Conservation (phyloP, 257 asterid genomes). For the Solanum sitiens region DNA sequence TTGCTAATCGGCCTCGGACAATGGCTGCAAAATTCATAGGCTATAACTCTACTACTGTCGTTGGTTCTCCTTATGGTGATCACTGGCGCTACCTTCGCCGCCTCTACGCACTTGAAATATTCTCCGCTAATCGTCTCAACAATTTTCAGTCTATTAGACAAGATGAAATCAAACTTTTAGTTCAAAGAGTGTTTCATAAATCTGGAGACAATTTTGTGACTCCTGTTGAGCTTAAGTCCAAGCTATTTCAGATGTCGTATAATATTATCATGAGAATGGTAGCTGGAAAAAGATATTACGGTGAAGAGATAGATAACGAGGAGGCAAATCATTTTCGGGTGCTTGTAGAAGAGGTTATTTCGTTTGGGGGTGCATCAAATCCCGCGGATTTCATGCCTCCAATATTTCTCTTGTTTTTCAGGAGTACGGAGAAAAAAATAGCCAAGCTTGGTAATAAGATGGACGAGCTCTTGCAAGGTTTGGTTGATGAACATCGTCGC, state of each 20-base stretch:
- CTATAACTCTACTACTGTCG: constrained; percentile 25
- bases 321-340: constrained; percentile 32
- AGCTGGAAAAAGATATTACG: constrained; percentile 43
- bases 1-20: constrained; percentile 42
- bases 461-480: constrained; percentile 36
- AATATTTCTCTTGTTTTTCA: not conserved
- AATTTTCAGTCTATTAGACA: constrained; percentile 17
- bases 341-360: constrained; percentile 15
- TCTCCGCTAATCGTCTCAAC: constrained; percentile 41
- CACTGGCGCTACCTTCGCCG: constrained; percentile 58
- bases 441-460: constrained; percentile 1
- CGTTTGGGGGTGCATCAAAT: constrained; percentile 13
- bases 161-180: constrained; percentile 19
- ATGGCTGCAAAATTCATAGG: constrained; percentile 33
- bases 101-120: constrained; percentile 24
- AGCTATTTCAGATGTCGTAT: constrained; percentile 23
- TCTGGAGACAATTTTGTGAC: not conserved
- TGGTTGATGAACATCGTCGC: constrained; percentile 31
- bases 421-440: constrained; percentile 26
- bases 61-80: constrained; percentile 37
- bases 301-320: constrained; percentile 20
- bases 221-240: constrained; percentile 18
- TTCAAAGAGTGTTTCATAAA: constrained; percentile 4
- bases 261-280: constrained; percentile 60
- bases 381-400: constrained; percentile 27